Evolutionary conservation across 1,139 yeast genomes (phyloP).

Genomic region (Candida sanyaensis): DNA sequence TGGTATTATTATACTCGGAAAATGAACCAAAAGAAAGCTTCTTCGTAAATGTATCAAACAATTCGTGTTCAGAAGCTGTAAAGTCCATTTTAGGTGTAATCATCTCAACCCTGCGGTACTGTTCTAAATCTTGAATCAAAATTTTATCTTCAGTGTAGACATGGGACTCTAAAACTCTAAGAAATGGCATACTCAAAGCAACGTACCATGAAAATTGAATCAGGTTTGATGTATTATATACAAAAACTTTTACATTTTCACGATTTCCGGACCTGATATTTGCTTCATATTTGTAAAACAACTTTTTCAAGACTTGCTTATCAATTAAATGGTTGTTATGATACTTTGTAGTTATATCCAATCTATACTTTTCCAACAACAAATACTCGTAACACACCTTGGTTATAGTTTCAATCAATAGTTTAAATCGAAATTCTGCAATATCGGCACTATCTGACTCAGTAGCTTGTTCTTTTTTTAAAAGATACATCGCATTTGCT

Average conservation of each 20-base stretch:
- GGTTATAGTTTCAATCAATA: constrained; percentile 33
- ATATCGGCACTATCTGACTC: constrained; percentile 21
- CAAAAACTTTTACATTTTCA: constrained; percentile 31
- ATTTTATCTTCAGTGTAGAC: constrained; percentile 29
- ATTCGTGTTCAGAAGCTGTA: constrained; percentile 24
- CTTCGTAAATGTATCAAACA: constrained; percentile 26
- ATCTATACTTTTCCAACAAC: constrained; percentile 42
- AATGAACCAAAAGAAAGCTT: constrained; percentile 30
- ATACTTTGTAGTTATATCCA: constrained; percentile 40
- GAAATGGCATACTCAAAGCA: constrained; percentile 39
- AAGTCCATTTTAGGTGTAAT: constrained; percentile 21
- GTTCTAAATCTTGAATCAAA: constrained; percentile 17
- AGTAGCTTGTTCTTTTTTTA: constrained; percentile 34
- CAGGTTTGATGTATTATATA: constrained; percentile 37
- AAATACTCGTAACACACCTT: constrained; percentile 44
- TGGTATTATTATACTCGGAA: constrained; percentile 22
- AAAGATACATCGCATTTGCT: constrained; percentile 26
- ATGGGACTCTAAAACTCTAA: constrained; percentile 36
- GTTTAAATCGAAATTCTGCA: constrained; percentile 15
- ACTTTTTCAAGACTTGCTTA: constrained; percentile 19
- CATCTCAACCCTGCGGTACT: constrained; percentile 18
- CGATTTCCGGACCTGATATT: constrained; percentile 14
- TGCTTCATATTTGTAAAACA: constrained; percentile 25
- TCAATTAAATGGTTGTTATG: constrained; percentile 36
- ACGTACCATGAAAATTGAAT: constrained; percentile 43